phyloP scores from a whole-genome alignment of 2,329 filamentous ascomycete genomes.

The Helotiales sp. region DNA sequence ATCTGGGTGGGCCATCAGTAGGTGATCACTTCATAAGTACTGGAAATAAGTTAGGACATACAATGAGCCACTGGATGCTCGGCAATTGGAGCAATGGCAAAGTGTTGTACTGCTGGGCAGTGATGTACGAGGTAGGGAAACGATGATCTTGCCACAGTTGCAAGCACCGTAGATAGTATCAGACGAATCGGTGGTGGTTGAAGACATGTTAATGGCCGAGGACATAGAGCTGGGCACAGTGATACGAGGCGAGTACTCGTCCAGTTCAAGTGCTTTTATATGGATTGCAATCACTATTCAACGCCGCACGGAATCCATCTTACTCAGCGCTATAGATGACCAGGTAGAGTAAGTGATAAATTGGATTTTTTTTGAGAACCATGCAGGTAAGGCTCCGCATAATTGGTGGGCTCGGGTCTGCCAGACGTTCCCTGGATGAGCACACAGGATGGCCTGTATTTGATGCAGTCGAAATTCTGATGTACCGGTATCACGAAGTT shows the following conservation, averaged over 20 bases:
- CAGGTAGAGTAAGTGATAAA: not conserved
- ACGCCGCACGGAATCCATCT: not conserved
- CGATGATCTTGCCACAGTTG: slow-evolving; percentile 23
- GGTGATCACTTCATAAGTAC: not conserved
- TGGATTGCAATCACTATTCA: not conserved
- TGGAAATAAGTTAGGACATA: not conserved
- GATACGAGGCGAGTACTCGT: not conserved
- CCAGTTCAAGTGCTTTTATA: not conserved
- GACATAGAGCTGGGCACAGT: not conserved
- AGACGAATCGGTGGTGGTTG: not conserved
- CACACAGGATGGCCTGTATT: not conserved
- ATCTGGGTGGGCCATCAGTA: slow-evolving; percentile 5
- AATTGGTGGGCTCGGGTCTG: not conserved
- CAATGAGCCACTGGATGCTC: slow-evolving; percentile 15
- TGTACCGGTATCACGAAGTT: too few relatives aligned
- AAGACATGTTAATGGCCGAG: slow-evolving; percentile 2
- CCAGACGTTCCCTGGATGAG: not conserved
- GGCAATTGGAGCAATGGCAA: slow-evolving; percentile 26
- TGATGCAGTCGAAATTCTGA: too few relatives aligned
- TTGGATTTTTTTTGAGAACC: not conserved
- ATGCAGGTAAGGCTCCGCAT: not conserved
- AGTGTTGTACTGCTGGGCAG: slow-evolving; percentile 16
- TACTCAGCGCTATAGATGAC: slow-evolving; percentile 1
- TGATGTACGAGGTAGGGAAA: slow-evolving; percentile 13
- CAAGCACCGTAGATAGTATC: slow-evolving; percentile 22